Evolutionary conservation across 177 flowering plant genomes (phyloP), one percentile per base, ranked within the genome.

Genomic region (Vitis hybrid): DNA sequence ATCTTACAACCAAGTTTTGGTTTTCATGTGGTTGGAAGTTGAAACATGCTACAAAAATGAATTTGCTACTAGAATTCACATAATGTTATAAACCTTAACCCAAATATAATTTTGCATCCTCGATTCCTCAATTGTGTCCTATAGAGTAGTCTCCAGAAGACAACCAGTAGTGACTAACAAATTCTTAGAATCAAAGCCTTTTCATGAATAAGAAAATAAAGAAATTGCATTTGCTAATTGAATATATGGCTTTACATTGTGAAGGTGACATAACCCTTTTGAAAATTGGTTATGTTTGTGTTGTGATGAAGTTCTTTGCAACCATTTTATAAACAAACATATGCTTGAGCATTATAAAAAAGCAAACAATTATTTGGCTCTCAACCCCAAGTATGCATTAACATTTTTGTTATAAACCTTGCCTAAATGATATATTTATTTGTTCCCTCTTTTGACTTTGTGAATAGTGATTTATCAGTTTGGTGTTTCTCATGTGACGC

Each of bases 401-500:
- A 29, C 10, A 39, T 39, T 9, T 50, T 10, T 29, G 16, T 54
- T 50, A 1, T 56, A 3, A 6, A 15, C 11, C 29, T 26, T 9
- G 11, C 4, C 29, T 31, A 22, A 29, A 8, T 10, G 60, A 26
- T 5, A 1, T 49, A 26, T 60, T 5, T 1, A 16, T 69, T 5
- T 22, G 20, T 45, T 59, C 45, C 52, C 12, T 29, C 11, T 6
- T 61, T 61, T 22, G 2, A 1, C 34, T 64, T 71, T 55, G 71
- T 61, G 66, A 72, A 67, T 22, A 94, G 97, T 82, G 97, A 94
- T 79, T 76, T 94, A 69, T 94, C 97, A 18, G 95, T 92, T 65
- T 94, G 98, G 98, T 94, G 97, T 65, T 94, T 88, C 78, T 73
- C 82, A 8, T 92, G 98, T 50, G 89, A 92, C 66, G 84, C 97